Evolutionary conservation across 257 asterid genomes (phyloP).

Genomic region (Jacaranda mimosifolia): DNA sequence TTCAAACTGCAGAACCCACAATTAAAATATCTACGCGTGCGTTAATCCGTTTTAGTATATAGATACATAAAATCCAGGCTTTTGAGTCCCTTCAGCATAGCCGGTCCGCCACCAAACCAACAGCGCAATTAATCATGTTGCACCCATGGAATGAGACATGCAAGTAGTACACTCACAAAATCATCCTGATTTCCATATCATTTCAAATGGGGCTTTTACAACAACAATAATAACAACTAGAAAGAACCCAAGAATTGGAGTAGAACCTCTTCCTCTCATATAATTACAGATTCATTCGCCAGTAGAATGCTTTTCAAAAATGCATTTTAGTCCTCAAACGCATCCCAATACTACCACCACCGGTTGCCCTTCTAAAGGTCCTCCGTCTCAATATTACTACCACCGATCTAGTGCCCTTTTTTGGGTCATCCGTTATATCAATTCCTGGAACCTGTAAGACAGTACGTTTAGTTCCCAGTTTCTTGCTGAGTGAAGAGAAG

Average conservation of each 20-base stretch:
- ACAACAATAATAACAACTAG: not conserved
- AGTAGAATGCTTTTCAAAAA: not conserved
- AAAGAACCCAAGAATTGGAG: not conserved
- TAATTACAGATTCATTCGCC: slow-evolving; percentile 8
- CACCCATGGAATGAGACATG: not conserved
- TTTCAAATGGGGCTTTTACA: not conserved
- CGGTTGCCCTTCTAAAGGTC: not conserved
- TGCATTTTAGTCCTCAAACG: not conserved
- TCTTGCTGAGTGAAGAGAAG: not conserved
- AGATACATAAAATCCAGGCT: no score
- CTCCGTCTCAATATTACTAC: not conserved
- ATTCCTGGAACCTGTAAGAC: slow-evolving; percentile 37
- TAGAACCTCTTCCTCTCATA: slow-evolving; percentile 1
- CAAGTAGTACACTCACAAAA: not conserved
- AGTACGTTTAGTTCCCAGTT: not conserved
- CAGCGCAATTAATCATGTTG: no score
- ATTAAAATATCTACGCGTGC: no score
- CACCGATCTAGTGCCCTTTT: not conserved
- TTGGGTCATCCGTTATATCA: not conserved
- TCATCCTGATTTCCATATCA: not conserved
- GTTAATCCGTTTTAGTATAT: no score
- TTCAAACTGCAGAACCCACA: not conserved
- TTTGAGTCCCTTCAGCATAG: no score
- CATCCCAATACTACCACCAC: not conserved
- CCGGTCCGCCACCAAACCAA: no score